A percentile compares a stretch with the other conserved stretches of the same genome.
phyloP scores from a whole-genome alignment of 768 basidiomycete genomes.

The Suillus subaureus region DNA sequence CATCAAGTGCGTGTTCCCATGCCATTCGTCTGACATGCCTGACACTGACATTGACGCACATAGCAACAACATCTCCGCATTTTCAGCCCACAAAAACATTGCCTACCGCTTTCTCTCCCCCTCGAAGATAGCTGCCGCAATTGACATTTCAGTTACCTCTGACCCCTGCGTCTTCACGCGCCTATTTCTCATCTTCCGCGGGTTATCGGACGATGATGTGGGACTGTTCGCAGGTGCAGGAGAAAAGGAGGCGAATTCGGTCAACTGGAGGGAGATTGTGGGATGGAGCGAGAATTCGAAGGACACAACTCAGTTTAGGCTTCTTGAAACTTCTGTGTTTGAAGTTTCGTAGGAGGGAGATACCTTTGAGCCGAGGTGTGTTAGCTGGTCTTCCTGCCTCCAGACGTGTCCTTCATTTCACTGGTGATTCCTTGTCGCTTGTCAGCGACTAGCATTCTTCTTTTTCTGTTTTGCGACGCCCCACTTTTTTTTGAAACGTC shows the following conservation, averaged over 20 bases:
- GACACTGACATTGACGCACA: not conserved
- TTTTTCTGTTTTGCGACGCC: not conserved
- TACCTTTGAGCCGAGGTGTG: slow-evolving; percentile 3
- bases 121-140: slow-evolving; percentile 77
- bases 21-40: slow-evolving; percentile 8
- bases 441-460: slow-evolving; percentile 6
- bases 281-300: slow-evolving; percentile 84
- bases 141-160: slow-evolving; percentile 82
- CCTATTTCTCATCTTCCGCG: slow-evolving; percentile 85
- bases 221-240: slow-evolving; percentile 74
- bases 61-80: slow-evolving; percentile 77
- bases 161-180: slow-evolving; percentile 84
- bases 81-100: slow-evolving; percentile 80
- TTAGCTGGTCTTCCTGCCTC: slow-evolving; percentile 24
- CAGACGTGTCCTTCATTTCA: not conserved
- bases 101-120: slow-evolving; percentile 89
- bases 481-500: slow-evolving; percentile 10
- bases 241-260: slow-evolving; percentile 82
- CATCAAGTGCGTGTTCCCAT: slow-evolving; percentile 61
- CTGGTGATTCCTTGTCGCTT: slow-evolving; percentile 3
- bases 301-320: slow-evolving; percentile 71
- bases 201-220: slow-evolving; percentile 78
- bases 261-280: slow-evolving; percentile 81
- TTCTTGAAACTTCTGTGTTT: slow-evolving; percentile 78
- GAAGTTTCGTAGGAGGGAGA: slow-evolving; percentile 54